A percentile compares a stretch with the other conserved stretches of the same genome.
These are phyloP conservation scores for Dioszegia crocea DNA, from an alignment of 768 basidiomycete genomes.

Conservation along the genomic window DNA sequence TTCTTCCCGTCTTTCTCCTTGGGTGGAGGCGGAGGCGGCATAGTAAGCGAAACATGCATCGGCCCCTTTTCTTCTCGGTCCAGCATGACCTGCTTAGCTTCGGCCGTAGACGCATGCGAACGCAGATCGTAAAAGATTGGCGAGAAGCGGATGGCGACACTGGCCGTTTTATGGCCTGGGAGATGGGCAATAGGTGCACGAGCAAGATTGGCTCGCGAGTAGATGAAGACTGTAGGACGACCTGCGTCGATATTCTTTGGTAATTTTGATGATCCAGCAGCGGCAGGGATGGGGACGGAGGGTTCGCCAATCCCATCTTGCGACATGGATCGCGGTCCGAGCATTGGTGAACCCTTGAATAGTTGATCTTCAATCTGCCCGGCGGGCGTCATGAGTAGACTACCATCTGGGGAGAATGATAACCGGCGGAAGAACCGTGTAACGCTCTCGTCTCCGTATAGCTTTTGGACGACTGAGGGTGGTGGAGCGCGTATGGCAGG, in stretches of 20 bases:
- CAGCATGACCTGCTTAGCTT: conserved; percentile 62
- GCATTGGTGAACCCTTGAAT: conserved; percentile 49
- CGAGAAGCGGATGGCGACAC: conserved; percentile 88
- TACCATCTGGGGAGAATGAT: conserved; percentile 92
- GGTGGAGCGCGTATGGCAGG: conserved; percentile 80
- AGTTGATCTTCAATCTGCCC: conserved; percentile 95
- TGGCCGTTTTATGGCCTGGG: conserved; percentile 93
- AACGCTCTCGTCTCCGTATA: conserved; percentile 92
- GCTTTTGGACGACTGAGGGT: conserved; percentile 58
- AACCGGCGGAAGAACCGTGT: conserved; percentile 94
- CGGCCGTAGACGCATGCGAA: conserved; percentile 52
- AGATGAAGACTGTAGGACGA: conserved; percentile 77
- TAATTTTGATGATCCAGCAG: conserved; percentile 1
- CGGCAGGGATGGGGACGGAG: not conserved
- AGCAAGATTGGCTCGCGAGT: conserved; percentile 90
- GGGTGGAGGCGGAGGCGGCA: conserved; percentile 62
- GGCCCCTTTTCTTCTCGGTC: conserved; percentile 50
- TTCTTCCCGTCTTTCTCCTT: conserved; percentile 35
- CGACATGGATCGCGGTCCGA: conserved; percentile 21
- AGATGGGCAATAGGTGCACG: conserved; percentile 88
- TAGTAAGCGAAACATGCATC: conserved; percentile 50
- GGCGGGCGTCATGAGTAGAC: conserved; percentile 86
- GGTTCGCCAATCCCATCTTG: conserved; percentile 13
- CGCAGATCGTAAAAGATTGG: conserved; percentile 90
- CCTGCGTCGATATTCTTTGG: conserved; percentile 49